Evolutionary conservation across 2,329 filamentous ascomycete genomes (phyloP).

Genomic region (Fusarium sp.): DNA sequence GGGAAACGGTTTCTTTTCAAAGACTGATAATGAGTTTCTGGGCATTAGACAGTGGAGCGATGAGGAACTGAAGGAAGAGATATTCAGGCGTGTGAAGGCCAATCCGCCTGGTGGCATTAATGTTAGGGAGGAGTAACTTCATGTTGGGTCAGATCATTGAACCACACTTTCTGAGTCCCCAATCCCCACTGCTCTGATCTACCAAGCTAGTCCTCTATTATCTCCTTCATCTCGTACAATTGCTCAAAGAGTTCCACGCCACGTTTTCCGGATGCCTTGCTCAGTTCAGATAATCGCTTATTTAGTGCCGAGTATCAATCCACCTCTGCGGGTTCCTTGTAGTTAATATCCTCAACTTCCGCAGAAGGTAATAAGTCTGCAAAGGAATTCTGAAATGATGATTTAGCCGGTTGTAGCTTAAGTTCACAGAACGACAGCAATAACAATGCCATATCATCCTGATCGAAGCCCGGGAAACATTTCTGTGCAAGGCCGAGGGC

Average conservation of each 20-base stretch:
- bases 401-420: rapidly evolving
- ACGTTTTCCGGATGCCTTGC: neutral
- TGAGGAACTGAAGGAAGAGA: neutral
- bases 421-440: neutral
- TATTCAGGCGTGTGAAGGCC: neutral
- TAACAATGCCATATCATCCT: neutral
- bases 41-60: neutral
- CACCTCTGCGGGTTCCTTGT: neutral
- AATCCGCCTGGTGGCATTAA: neutral
- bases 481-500: rapidly evolving
- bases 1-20: neutral
- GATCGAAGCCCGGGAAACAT: neutral
- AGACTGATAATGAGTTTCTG: neutral
- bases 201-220: neutral
- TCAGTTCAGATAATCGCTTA: rapidly evolving
- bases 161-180: rapidly evolving
- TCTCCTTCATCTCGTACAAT: neutral
- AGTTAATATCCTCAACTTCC: rapidly evolving
- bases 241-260: neutral
- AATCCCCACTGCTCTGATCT: rapidly evolving
- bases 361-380: too few relatives aligned
- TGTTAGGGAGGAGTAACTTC: neutral
- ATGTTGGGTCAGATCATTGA: neutral
- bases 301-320: neutral
- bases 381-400: neutral